Conservation (phyloP, 805 yeast species). For the Yamadazyma nakazawae region DNA sequence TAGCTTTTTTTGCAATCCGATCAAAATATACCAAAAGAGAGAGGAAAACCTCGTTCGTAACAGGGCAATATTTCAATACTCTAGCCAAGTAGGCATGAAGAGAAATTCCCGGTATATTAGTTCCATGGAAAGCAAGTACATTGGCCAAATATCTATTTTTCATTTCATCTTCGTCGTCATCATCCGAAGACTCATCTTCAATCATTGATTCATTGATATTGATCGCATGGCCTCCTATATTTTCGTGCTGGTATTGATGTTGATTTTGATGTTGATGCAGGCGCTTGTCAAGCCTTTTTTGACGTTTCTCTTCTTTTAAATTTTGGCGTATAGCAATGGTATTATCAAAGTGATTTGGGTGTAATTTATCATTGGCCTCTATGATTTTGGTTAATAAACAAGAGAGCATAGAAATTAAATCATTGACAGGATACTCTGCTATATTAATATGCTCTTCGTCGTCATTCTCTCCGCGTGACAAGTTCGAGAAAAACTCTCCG, state of each 20-base stretch:
- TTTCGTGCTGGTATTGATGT: slow-evolving; percentile 1
- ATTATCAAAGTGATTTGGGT: slow-evolving; percentile 60
- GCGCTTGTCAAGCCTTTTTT: slow-evolving; percentile 22
- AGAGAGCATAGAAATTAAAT: slow-evolving; percentile 78
- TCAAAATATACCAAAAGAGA: slow-evolving; percentile 91
- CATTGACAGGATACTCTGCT: slow-evolving; percentile 78
- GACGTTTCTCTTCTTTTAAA: slow-evolving; percentile 30
- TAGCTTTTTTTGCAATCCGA: slow-evolving; percentile 82
- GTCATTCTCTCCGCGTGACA: slow-evolving; percentile 15
- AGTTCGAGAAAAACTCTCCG: slow-evolving; percentile 34
- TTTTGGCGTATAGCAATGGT: slow-evolving; percentile 41
- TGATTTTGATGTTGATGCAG: slow-evolving; percentile 1
- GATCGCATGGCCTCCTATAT: slow-evolving; percentile 5
- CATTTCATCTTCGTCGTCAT: slow-evolving; percentile 40
- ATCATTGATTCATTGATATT: slow-evolving; percentile 6
- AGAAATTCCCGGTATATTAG: slow-evolving; percentile 93
- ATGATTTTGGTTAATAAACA: slow-evolving; percentile 82
- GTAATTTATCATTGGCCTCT: slow-evolving; percentile 83
- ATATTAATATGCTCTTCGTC: slow-evolving; percentile 63
- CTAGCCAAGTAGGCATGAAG: slow-evolving; percentile 85
- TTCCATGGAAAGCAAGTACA: slow-evolving; percentile 90
- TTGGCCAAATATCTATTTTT: slow-evolving; percentile 56
- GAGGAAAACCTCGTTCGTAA: slow-evolving; percentile 94
- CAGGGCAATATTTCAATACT: slow-evolving; percentile 94
- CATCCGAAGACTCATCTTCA: slow-evolving; percentile 21